Evolutionary conservation across 2,329 filamentous ascomycete genomes (phyloP).

Genomic region (Tolypocladium tropicale): DNA sequence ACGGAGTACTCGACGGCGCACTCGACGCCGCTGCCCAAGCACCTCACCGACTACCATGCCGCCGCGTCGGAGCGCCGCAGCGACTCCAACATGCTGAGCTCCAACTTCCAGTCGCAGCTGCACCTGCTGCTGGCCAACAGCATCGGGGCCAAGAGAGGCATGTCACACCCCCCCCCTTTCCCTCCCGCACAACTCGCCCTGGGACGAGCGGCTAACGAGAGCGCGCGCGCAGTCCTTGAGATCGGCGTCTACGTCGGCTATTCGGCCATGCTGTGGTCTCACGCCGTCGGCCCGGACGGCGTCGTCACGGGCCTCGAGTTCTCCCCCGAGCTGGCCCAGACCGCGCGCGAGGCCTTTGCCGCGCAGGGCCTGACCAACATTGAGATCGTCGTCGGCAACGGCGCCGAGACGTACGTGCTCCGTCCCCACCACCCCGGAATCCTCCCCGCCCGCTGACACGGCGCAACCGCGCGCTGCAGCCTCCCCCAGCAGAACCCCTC

Average conservation of each 20-base stretch:
- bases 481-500: slow-evolving; percentile 17
- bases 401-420: slow-evolving; percentile 32
- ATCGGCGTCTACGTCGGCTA: slow-evolving; percentile 39
- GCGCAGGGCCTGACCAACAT: slow-evolving; percentile 31
- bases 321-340: slow-evolving; percentile 28
- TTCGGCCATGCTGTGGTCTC: slow-evolving; percentile 36
- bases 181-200: background rate
- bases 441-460: background rate
- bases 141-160: slow-evolving; percentile 30
- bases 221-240: slow-evolving; percentile 29
- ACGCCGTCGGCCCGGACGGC: slow-evolving; percentile 33
- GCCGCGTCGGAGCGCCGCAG: slow-evolving; percentile 11
- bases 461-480: slow-evolving; percentile 9
- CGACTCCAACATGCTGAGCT: slow-evolving; percentile 27
- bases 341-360: slow-evolving; percentile 27
- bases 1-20: slow-evolving; percentile 30
- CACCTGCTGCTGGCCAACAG: slow-evolving; percentile 29
- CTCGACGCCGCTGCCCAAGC: slow-evolving; percentile 29
- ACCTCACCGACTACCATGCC: slow-evolving; percentile 32
- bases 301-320: slow-evolving; percentile 36
- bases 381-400: slow-evolving; percentile 36
- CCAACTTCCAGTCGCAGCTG: slow-evolving; percentile 29
- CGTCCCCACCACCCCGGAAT: slow-evolving; percentile 4
- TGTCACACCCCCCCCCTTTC: background rate
- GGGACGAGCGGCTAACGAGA: background rate